A percentile compares a stretch with the other conserved stretches of the same genome.
Conservation (phyloP, 805 yeast genomes). For the Barnettozyma botsteinii region DNA sequence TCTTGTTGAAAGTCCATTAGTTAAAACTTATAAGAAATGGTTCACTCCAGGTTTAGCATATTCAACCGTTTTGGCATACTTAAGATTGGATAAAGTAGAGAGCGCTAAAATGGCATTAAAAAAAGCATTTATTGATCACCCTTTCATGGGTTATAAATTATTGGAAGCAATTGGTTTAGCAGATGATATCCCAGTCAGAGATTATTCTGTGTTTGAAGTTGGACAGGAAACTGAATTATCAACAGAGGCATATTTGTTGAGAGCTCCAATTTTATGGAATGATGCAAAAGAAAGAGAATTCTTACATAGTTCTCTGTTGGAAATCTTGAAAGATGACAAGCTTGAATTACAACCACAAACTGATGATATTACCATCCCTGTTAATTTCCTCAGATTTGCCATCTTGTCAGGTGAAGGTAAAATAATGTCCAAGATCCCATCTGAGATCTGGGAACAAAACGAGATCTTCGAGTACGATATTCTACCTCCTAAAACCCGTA, state of each 20-base stretch:
- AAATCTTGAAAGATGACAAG: slow-evolving; percentile 17
- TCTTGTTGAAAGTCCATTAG: slow-evolving; percentile 50
- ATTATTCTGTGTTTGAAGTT: slow-evolving; percentile 22
- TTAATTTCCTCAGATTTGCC: slow-evolving; percentile 60
- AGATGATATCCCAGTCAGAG: slow-evolving; percentile 25
- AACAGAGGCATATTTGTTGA: slow-evolving; percentile 51
- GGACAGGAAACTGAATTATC: slow-evolving; percentile 32
- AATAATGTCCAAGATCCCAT: slow-evolving; percentile 66
- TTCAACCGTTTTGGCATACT: slow-evolving; percentile 59
- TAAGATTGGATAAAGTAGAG: slow-evolving; percentile 34
- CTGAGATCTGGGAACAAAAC: slow-evolving; percentile 50
- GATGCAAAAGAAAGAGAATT: slow-evolving; percentile 41
- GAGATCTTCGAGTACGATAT: slow-evolving; percentile 68
- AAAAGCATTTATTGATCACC: slow-evolving; percentile 49
- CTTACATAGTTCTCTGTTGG: slow-evolving; percentile 37
- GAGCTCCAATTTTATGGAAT: slow-evolving; percentile 53
- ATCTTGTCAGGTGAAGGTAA: slow-evolving; percentile 66
- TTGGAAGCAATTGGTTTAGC: slow-evolving; percentile 40
- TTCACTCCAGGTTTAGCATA: slow-evolving; percentile 65
- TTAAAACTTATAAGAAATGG: slow-evolving; percentile 58
- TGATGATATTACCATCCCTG: slow-evolving; percentile 38
- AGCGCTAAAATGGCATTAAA: slow-evolving; percentile 44
- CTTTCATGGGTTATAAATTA: slow-evolving; percentile 49
- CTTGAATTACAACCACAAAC: slow-evolving; percentile 12
- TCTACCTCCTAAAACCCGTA: slow-evolving; percentile 55